Conservation (phyloP, 2,329 filamentous ascomycete genomes). For the Diatrype stigma region DNA sequence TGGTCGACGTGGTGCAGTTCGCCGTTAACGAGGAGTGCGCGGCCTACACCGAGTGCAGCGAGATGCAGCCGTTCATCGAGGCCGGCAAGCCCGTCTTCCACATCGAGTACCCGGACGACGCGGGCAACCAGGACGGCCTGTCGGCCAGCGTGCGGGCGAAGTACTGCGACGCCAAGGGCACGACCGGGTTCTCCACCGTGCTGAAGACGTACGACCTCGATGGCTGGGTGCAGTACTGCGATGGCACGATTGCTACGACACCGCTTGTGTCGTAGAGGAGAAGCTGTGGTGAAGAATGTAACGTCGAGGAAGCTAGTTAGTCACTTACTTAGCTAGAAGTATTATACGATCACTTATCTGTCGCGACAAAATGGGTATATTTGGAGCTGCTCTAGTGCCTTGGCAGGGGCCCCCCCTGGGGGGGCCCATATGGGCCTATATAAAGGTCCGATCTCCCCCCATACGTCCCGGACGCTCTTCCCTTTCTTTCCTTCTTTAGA, state of each 20-base stretch:
- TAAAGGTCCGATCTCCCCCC: too few relatives aligned
- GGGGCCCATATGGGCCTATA: too few relatives aligned
- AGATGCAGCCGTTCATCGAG: conserved; percentile 53
- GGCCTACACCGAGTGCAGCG: conserved; percentile 55
- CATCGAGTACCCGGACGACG: conserved; percentile 63
- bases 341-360: too few relatives aligned
- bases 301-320: too few relatives aligned
- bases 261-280: not conserved
- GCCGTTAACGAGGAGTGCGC: conserved; percentile 68
- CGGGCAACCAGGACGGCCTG: not conserved
- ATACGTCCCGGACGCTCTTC: too few relatives aligned
- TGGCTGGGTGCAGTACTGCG: not conserved
- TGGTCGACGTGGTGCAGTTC: conserved; percentile 54
- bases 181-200: not conserved
- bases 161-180: not conserved
- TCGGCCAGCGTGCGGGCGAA: not conserved
- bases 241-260: not conserved
- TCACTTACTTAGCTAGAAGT: too few relatives aligned
- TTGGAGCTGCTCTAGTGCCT: too few relatives aligned
- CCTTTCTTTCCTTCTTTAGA: too few relatives aligned
- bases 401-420: too few relatives aligned
- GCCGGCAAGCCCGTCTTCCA: conserved; percentile 66
- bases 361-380: too few relatives aligned
- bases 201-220: not conserved
- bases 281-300: not conserved